phyloP scores from a whole-genome alignment of 768 basidiomycete genomes.

The Lactarius evosmus region DNA sequence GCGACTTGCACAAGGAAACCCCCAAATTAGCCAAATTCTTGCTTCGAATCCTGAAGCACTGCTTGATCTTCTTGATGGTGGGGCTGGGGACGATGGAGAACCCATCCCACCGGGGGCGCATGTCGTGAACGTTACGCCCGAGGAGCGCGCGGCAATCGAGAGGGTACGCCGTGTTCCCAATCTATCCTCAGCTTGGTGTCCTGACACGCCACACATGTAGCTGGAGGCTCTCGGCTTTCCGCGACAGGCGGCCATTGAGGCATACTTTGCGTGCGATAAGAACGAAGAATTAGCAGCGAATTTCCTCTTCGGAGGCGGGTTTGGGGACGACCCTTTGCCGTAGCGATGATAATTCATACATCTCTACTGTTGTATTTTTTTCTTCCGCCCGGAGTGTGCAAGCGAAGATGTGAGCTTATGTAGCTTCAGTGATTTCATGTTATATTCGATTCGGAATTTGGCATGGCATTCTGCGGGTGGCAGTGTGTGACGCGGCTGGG shows the following conservation, averaged over 20 bases:
- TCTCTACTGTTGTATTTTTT: conserved; percentile 17
- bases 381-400: conserved; percentile 2
- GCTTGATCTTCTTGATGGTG: conserved; percentile 54
- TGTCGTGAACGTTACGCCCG: conserved; percentile 74
- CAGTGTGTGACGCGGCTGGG: neutral
- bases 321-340: conserved; percentile 43
- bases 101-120: conserved; percentile 48
- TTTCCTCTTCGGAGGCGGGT: conserved; percentile 76
- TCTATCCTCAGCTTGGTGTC: neutral
- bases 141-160: conserved; percentile 86
- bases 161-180: conserved; percentile 54
- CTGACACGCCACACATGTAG: conserved; percentile 40
- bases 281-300: conserved; percentile 97
- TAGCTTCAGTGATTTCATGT: conserved; percentile 10
- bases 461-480: neutral
- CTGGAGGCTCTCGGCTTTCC: conserved; percentile 86
- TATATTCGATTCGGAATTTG: conserved; percentile 1
- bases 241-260: conserved; percentile 76
- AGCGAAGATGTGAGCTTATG: conserved; percentile 12
- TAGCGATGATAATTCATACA: neutral
- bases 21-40: conserved; percentile 65
- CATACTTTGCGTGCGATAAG: conserved; percentile 93
- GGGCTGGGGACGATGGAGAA: conserved; percentile 40
- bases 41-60: conserved; percentile 71
- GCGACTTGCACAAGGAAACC: conserved; percentile 73